These are phyloP conservation scores for Auxenochlorella pyrenoidosa DNA, from an alignment of 139 green algal genomes.

Conservation along the genomic window DNA sequence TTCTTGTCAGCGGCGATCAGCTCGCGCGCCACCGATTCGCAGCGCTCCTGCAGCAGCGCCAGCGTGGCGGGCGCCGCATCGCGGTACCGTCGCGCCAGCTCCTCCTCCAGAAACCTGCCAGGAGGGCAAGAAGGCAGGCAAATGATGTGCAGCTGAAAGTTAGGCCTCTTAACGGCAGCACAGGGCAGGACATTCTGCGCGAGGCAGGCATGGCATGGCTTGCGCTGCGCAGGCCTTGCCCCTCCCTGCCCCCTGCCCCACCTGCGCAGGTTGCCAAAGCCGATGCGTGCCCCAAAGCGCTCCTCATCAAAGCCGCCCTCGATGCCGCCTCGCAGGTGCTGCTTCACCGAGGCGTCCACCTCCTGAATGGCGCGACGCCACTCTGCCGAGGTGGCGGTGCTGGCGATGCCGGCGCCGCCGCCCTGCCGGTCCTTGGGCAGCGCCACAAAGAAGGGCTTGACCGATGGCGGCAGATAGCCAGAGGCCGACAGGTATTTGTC, in stretches of 20 bases:
- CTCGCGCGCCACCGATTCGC: conserved; percentile 68
- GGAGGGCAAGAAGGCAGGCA: neutral
- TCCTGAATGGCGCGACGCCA: conserved; percentile 84
- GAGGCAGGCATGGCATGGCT: no score
- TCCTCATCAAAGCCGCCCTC: conserved; percentile 91
- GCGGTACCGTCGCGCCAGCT: conserved; percentile 84
- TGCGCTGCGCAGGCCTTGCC: neutral
- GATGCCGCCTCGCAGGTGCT: conserved; percentile 70
- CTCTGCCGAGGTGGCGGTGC: conserved; percentile 69
- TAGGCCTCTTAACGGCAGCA: neutral
- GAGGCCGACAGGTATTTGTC: conserved; percentile 90
- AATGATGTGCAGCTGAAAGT: neutral
- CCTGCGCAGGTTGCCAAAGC: conserved; percentile 86
- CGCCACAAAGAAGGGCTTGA: conserved; percentile 94
- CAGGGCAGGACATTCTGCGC: neutral
- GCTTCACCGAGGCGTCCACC: conserved; percentile 72
- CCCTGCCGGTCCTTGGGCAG: conserved; percentile 88
- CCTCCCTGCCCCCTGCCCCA: conserved; percentile 34
- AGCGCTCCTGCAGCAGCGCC: conserved; percentile 87
- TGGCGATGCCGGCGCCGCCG: conserved; percentile 51
- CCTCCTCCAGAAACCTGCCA: conserved; percentile 84
- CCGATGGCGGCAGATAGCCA: conserved; percentile 85
- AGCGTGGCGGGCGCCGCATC: conserved; percentile 89
- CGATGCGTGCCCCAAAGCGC: conserved; percentile 78
- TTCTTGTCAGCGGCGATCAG: conserved; percentile 68